Conservation (phyloP, 225 moss, liverwort and hornwort genomes). For the Bryum argenteum region DNA sequence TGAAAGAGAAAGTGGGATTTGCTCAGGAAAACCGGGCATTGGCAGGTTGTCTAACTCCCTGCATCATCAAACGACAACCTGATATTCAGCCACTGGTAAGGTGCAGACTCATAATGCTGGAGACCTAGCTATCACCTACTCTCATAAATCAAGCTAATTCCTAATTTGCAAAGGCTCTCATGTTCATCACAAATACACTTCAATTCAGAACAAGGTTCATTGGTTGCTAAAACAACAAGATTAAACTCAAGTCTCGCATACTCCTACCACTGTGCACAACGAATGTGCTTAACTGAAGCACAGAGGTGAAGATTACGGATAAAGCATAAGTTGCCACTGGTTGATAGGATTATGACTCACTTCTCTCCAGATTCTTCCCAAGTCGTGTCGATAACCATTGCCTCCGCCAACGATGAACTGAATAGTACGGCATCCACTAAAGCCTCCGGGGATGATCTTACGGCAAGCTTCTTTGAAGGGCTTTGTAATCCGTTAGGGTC, state of each 20-base stretch:
- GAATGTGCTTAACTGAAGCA: neutral
- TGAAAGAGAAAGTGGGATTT: constrained; percentile 22
- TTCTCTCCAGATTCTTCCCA: constrained; percentile 23
- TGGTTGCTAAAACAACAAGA: neutral
- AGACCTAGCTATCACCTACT: neutral
- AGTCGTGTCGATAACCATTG: constrained; percentile 27
- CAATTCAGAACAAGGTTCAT: neutral
- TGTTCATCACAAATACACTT: neutral
- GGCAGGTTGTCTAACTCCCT: constrained; percentile 25
- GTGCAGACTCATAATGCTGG: neutral
- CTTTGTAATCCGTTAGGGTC: constrained; percentile 20
- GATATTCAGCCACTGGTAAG: constrained; percentile 9
- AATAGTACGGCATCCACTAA: constrained; percentile 3
- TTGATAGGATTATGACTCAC: constrained; percentile 7
- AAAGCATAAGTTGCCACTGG: neutral
- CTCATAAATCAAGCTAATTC: neutral
- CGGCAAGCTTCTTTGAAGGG: constrained; percentile 22
- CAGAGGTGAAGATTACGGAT: neutral
- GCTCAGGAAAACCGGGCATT: neutral
- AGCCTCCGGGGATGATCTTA: constrained; percentile 15
- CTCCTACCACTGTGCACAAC: neutral
- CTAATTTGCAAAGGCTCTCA: neutral
- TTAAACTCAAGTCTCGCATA: neutral
- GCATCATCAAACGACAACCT: constrained; percentile 25
- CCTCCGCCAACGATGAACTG: constrained; percentile 21